Conservation (phyloP, 139 green algal species). For the Micromonas commoda region DNA sequence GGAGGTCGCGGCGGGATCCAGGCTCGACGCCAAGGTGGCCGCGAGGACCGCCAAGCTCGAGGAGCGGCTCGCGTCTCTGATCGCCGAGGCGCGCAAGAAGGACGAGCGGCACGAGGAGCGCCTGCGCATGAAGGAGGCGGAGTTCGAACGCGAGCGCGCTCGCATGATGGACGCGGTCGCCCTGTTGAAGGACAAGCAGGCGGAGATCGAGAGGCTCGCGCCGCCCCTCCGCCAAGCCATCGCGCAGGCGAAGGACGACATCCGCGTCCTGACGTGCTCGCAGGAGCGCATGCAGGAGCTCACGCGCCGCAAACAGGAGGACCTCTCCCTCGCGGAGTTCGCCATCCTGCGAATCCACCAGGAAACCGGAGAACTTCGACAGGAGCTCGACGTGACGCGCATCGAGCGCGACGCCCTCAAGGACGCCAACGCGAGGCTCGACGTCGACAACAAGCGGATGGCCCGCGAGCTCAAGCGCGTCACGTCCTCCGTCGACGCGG, state of each 20-base stretch:
- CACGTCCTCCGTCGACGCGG: background rate
- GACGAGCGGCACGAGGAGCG: background rate
- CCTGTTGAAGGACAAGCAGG: background rate
- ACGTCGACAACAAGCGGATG: background rate
- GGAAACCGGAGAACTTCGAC: background rate
- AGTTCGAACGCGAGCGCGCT: background rate
- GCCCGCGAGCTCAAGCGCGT: background rate
- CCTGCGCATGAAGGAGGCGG: background rate
- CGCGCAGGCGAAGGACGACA: background rate
- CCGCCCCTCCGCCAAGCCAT: background rate
- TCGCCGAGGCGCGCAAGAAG: background rate
- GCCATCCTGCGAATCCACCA: background rate
- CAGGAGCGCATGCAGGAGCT: background rate
- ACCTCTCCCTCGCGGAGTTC: background rate
- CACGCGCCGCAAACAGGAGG: background rate
- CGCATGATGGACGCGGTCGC: background rate
- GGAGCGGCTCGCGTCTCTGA: background rate
- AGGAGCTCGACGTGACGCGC: background rate
- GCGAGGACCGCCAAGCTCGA: background rate
- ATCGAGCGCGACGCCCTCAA: background rate
- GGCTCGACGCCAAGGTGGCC: background rate
- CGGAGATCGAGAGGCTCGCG: background rate
- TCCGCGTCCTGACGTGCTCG: background rate
- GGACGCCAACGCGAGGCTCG: background rate
- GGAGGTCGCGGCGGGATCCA: too few species aligned